phyloP scores from a whole-genome alignment of 108 stramenopile genomes.

The Schizochytrium sp. region DNA sequence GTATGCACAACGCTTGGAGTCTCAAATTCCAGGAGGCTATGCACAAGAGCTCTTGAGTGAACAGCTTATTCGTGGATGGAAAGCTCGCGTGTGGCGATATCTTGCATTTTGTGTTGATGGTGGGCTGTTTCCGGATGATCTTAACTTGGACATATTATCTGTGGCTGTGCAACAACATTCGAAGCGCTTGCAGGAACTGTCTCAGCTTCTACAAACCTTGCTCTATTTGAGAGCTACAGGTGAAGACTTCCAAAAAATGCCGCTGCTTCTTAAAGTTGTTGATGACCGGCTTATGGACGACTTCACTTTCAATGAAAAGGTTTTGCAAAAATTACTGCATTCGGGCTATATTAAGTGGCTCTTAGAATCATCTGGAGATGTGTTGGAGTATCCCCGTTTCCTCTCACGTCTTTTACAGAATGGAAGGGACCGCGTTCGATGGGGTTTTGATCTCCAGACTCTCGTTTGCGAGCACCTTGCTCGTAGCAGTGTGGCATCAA shows the following conservation, averaged over 20 bases:
- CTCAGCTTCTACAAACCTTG: constrained; percentile 44
- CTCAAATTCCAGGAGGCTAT: background rate
- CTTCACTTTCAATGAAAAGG: constrained; percentile 33
- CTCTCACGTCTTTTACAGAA: background rate
- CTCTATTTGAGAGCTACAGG: background rate
- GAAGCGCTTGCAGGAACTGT: background rate
- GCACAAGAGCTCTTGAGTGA: background rate
- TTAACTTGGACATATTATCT: background rate
- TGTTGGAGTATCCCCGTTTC: constrained; percentile 15
- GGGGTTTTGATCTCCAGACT: background rate
- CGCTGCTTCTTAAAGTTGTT: constrained; percentile 3
- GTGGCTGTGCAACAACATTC: background rate
- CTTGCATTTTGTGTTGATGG: constrained; percentile 56
- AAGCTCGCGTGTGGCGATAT: constrained; percentile 28
- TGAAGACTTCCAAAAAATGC: background rate
- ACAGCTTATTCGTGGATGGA: background rate
- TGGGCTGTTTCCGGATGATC: background rate
- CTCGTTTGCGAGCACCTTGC: constrained; percentile 21
- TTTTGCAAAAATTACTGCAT: background rate
- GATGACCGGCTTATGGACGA: constrained; percentile 41
- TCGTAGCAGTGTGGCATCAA: constrained; percentile 1
- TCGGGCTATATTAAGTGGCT: background rate
- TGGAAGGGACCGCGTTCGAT: constrained; percentile 5
- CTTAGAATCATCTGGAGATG: background rate
- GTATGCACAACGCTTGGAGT: constrained; percentile 25